Evolutionary conservation across 257 asterid genomes (phyloP).

Genomic region (Fraxinus excelsior): DNA sequence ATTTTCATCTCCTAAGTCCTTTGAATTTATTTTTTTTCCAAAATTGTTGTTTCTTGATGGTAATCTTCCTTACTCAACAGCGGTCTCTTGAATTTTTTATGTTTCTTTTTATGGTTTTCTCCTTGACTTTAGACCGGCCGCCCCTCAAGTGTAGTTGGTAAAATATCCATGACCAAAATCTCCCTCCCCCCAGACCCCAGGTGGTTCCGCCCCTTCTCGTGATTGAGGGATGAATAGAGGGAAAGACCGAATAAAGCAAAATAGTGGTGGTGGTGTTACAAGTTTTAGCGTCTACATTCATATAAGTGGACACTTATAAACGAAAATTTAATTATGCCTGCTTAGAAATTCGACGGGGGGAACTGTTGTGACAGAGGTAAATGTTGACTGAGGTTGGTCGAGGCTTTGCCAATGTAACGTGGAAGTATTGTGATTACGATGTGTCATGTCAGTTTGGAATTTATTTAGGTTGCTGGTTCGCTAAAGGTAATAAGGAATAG

Average conservation of each 20-base stretch:
- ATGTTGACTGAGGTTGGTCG: not conserved
- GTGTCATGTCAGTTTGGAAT: not conserved
- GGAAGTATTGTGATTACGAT: conserved; percentile 1
- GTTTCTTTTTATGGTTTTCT: not conserved
- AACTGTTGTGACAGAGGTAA: not conserved
- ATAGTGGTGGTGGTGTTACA: not conserved
- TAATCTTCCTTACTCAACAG: not conserved
- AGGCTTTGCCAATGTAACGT: not conserved
- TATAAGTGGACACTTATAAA: not conserved
- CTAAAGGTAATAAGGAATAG: not conserved
- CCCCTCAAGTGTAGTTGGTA: not conserved
- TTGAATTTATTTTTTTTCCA: not conserved
- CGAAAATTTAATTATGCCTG: not conserved
- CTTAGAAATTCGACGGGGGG: not conserved
- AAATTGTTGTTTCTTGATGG: not conserved
- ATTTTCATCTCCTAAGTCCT: not conserved
- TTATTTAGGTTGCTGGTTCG: conserved; percentile 10
- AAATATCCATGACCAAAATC: not conserved
- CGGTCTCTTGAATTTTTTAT: not conserved
- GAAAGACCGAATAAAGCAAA: not conserved
- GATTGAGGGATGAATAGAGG: not conserved
- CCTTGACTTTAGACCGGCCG: not conserved
- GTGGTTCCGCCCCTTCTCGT: not conserved
- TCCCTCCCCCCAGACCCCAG: not conserved
- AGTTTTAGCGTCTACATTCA: not conserved